Evolutionary conservation across 371 early-diverging fungal species (phyloP).

Genomic region (Phascolomyces articulosus): DNA sequence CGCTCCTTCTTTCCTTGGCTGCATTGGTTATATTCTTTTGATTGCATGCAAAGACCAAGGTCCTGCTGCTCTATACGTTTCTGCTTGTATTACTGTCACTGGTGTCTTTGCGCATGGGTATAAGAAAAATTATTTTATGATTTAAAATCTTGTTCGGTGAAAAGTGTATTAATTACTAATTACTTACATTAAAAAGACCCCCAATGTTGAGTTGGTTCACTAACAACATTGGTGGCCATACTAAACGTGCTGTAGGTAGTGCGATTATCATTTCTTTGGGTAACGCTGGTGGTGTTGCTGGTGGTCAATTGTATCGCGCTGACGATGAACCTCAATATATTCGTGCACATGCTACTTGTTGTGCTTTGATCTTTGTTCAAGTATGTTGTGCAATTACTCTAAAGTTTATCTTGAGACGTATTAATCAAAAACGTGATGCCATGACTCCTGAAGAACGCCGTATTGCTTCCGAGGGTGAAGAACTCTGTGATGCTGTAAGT

Average conservation of each 20-base stretch:
- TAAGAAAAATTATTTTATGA: too few species aligned
- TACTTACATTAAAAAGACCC: too few species aligned
- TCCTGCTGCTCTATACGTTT: slow-evolving; percentile 43
- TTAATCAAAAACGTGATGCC: slow-evolving; percentile 59
- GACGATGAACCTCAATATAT: slow-evolving; percentile 61
- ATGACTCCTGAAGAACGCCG: slow-evolving; percentile 55
- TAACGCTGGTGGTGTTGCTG: slow-evolving; percentile 55
- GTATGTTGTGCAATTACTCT: slow-evolving; percentile 39
- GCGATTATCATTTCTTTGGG: slow-evolving; percentile 67
- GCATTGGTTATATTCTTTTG: slow-evolving; percentile 67
- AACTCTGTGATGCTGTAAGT: slow-evolving; percentile 55
- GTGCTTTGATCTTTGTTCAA: slow-evolving; percentile 42
- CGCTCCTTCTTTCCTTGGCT: slow-evolving; percentile 59
- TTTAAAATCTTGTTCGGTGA: too few species aligned
- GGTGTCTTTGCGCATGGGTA: slow-evolving; percentile 63
- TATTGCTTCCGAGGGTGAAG: slow-evolving; percentile 46
- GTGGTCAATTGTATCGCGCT: slow-evolving; percentile 63
- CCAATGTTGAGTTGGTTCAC: slow-evolving; percentile 67
- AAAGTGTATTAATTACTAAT: too few species aligned
- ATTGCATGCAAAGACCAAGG: slow-evolving; percentile 36
- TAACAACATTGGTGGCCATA: slow-evolving; percentile 66
- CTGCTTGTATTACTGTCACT: slow-evolving; percentile 53
- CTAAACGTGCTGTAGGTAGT: slow-evolving; percentile 64
- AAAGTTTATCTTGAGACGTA: slow-evolving; percentile 45
- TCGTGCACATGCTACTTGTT: slow-evolving; percentile 49